Evolutionary conservation across 306 rosid genomes (phyloP).

Genomic region (Parietaria judaica): DNA sequence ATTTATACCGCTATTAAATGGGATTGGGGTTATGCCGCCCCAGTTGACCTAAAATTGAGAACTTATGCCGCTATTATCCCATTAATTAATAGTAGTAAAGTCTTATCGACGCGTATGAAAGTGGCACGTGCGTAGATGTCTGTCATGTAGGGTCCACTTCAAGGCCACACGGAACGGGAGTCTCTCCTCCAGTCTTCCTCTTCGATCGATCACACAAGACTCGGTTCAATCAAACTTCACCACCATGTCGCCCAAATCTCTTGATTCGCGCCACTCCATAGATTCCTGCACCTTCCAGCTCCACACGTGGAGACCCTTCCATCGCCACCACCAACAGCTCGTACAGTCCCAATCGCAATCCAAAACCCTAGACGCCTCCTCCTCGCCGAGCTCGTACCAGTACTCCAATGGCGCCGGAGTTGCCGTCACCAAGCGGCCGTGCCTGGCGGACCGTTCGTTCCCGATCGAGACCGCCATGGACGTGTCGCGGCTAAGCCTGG

Average conservation of each 20-base stretch:
- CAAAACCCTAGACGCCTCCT: conserved; percentile 40
- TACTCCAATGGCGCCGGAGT: conserved; percentile 25
- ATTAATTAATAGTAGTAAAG: too few relatives aligned
- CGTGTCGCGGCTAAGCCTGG: conserved; percentile 56
- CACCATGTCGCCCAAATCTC: conserved; percentile 51
- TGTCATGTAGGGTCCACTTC: too few relatives aligned
- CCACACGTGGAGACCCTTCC: conserved; percentile 74
- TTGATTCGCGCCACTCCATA: conserved; percentile 50
- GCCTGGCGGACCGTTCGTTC: conserved; percentile 79
- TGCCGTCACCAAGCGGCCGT: conserved; percentile 62
- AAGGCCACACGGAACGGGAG: too few relatives aligned
- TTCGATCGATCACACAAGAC: too few relatives aligned
- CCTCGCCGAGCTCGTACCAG: conserved; percentile 28
- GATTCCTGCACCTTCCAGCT: conserved; percentile 65
- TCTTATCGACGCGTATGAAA: too few relatives aligned
- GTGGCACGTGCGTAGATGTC: too few relatives aligned
- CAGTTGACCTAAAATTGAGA: too few relatives aligned
- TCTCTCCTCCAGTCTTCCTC: too few relatives aligned
- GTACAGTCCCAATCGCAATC: conserved; percentile 11
- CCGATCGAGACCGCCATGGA: conserved; percentile 49
- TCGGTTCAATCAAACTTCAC: too few relatives aligned
- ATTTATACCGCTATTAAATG: too few relatives aligned
- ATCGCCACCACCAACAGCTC: conserved; percentile 32
- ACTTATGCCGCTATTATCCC: too few relatives aligned
- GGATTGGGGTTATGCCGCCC: too few relatives aligned